These are phyloP conservation scores for Suillus plorans DNA, from an alignment of 768 basidiomycete species.

Conservation along the genomic window DNA sequence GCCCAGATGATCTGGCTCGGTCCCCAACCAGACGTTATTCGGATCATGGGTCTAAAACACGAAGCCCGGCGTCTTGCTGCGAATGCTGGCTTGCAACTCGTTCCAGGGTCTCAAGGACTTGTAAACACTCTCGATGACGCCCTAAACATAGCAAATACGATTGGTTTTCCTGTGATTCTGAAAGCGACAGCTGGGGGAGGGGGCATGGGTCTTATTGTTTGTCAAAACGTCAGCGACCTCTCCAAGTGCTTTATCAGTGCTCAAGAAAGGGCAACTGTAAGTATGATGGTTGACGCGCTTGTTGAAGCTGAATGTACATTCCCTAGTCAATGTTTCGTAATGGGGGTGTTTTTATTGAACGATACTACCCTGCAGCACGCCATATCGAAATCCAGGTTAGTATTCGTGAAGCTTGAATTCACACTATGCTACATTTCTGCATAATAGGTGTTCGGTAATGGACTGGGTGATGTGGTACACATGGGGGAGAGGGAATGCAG, in stretches of 20 bases:
- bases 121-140: constrained; percentile 43
- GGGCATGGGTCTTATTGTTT: constrained; percentile 65
- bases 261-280: constrained; percentile 45
- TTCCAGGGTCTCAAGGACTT: constrained; percentile 57
- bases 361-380: constrained; percentile 52
- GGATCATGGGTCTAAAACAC: constrained; percentile 62
- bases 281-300: constrained; percentile 10
- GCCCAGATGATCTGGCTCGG: constrained; percentile 60
- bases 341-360: constrained; percentile 57
- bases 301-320: neutral
- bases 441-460: constrained; percentile 64
- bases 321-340: constrained; percentile 48
- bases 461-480: constrained; percentile 54
- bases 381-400: constrained; percentile 66
- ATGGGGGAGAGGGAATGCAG: constrained; percentile 74
- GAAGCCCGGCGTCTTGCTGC: constrained; percentile 47
- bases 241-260: constrained; percentile 34
- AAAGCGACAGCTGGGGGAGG: constrained; percentile 72
- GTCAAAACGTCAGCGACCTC: constrained; percentile 41
- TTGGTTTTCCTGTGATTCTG: constrained; percentile 64
- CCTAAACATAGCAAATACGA: constrained; percentile 33
- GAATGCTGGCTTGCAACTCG: constrained; percentile 49
- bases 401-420: neutral
- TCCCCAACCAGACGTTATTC: constrained; percentile 49
- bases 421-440: constrained; percentile 6